phyloP scores from a whole-genome alignment of 1,284 basidiomycete genomes.

The Cystobasidium slooffiae region DNA sequence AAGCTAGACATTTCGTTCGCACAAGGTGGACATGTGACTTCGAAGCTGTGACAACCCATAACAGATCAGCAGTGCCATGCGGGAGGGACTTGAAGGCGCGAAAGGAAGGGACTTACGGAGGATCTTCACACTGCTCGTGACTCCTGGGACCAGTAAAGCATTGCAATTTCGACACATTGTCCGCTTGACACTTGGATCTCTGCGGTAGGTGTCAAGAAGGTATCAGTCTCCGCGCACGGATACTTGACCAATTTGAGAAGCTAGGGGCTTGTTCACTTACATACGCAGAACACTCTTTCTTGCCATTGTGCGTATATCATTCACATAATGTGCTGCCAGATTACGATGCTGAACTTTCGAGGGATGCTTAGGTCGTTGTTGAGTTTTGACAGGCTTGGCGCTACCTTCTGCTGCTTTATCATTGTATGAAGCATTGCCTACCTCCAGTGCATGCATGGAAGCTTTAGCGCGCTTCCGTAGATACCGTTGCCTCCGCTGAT shows the following conservation, averaged over 20 bases:
- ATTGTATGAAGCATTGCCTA: neutral
- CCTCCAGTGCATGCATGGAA: neutral
- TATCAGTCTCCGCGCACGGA: neutral
- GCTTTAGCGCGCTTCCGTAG: conserved; percentile 4
- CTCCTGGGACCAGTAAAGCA: conserved; percentile 68
- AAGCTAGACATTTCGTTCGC: conserved; percentile 26
- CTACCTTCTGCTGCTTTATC: too few species aligned
- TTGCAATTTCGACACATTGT: conserved; percentile 72
- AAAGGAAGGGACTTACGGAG: conserved; percentile 61
- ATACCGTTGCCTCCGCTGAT: neutral
- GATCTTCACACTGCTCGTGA: conserved; percentile 67
- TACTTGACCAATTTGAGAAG: neutral
- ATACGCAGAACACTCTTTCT: conserved; percentile 34
- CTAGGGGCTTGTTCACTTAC: neutral
- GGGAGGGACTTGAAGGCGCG: neutral
- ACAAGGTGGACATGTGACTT: conserved; percentile 19
- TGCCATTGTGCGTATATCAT: conserved; percentile 34
- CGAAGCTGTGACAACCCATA: conserved; percentile 13
- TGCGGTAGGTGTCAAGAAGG: conserved; percentile 51
- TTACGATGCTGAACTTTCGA: neutral
- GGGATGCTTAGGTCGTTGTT: neutral
- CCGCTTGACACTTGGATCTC: conserved; percentile 77
- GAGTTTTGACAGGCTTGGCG: neutral
- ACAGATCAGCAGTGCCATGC: neutral
- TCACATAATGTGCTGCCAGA: conserved; percentile 35